Evolutionary conservation across 441 rosid genomes (phyloP).

Genomic region (Adansonia madagascariensis): DNA sequence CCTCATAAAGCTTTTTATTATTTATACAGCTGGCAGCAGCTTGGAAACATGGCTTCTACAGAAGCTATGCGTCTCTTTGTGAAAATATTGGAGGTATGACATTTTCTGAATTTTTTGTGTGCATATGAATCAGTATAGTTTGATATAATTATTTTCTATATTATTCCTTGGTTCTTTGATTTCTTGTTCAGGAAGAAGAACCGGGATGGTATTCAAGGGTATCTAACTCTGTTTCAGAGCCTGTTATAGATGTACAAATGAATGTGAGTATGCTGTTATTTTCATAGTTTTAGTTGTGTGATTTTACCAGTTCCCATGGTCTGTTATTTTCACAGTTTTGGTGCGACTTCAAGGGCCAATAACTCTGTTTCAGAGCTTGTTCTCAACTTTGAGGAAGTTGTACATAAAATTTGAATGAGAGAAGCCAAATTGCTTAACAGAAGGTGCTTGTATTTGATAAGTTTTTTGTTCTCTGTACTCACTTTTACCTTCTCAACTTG

Average conservation of each 20-base stretch:
- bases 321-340: constrained; percentile 2
- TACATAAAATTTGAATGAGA: neutral
- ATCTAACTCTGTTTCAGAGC: constrained; percentile 69
- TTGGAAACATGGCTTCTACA: constrained; percentile 83
- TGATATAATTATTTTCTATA: constrained; percentile 23
- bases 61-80: constrained; percentile 99
- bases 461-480: neutral
- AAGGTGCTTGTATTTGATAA: constrained; percentile 10
- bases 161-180: constrained; percentile 18
- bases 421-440: constrained; percentile 12
- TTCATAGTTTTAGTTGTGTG: neutral
- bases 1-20: constrained; percentile 26
- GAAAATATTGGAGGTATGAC: constrained; percentile 89
- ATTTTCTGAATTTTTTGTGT: constrained; percentile 22
- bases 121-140: constrained; percentile 9
- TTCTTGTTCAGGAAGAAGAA: constrained; percentile 78
- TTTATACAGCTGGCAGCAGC: constrained; percentile 90
- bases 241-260: constrained; percentile 68
- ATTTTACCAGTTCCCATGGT: neutral
- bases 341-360: neutral
- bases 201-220: constrained; percentile 97
- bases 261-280: constrained; percentile 44
- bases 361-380: neutral
- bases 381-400: constrained; percentile 16
- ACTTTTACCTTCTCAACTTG: constrained; percentile 22